Percentiles rank a stretch among this genome's conserved stretches.
Evolutionary conservation across 352 stramenopile genomes (phyloP).

Genomic region (Salisapilia sapeloensis): DNA sequence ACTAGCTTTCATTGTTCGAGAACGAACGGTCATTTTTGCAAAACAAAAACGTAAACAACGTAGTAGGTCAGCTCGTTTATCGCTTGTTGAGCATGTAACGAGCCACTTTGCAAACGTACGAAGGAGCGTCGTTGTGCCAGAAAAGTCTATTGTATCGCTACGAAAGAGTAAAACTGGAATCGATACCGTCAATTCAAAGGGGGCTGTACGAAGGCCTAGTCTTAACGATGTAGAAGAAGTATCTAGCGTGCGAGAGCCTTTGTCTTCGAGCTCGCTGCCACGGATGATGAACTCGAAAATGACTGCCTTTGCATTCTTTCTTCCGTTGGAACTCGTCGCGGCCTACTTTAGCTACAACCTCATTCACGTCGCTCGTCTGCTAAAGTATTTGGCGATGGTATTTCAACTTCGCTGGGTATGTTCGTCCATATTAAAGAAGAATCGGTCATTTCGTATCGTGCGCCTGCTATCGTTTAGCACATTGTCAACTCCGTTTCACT

Average conservation of each 20-base stretch:
- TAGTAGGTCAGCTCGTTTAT: neutral
- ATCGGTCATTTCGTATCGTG: constrained; percentile 5
- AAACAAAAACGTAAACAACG: no score
- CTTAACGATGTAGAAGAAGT: neutral
- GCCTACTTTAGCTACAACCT: constrained; percentile 14
- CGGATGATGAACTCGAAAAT: neutral
- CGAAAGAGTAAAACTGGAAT: neutral
- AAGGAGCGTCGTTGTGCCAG: no score
- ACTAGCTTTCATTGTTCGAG: constrained; percentile 3
- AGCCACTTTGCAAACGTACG: no score
- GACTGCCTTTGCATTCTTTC: constrained; percentile 1
- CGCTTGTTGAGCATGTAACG: no score
- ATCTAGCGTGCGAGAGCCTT: neutral
- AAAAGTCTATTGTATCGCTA: neutral
- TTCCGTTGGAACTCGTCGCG: constrained; percentile 3
- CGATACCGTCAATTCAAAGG: neutral
- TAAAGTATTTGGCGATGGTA: constrained; percentile 2
- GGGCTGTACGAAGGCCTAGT: neutral
- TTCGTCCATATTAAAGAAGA: constrained; percentile 6
- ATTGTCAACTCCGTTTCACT: constrained; percentile 14
- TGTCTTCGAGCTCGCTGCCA: no score
- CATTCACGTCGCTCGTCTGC: constrained; percentile 21
- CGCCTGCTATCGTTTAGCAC: constrained; percentile 29
- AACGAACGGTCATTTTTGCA: no score
- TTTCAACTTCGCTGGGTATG: constrained; percentile 2